Evolutionary conservation across 306 rosid genomes (phyloP), one percentile per base, ranked within the genome.

Genomic region (Senna siamea): DNA sequence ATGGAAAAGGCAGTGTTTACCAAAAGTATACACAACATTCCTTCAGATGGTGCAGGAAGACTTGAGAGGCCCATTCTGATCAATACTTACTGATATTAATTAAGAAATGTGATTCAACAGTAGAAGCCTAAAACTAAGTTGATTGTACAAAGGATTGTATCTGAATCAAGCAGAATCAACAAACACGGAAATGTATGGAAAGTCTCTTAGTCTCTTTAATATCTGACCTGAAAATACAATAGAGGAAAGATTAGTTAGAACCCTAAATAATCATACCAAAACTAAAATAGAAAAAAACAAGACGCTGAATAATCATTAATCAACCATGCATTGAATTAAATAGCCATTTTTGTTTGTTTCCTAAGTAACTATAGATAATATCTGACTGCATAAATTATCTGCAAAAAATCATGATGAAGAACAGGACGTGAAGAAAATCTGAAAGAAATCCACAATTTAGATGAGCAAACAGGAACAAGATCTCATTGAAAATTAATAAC

Each of bases 41-140:
- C 98, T 86, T 91, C 96, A 23, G 96, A 89, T 76, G 93, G 96
- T 78, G 98, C 85, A 76, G 98, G 97, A 9, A 94, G 96, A 89
- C 86, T 91, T 63, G 94, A 88, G 55, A 94, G 93, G 58, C 98
- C 98, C 98, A 94, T 94, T 78, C 70, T 78, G 67, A 53, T 59
- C 74, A 62, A 81, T 28, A 14, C 18, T 46, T 46, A 30, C 15
- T 23, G 26, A 66, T 63, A 44, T 23, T 26, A 7, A 37, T 37
- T 37, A 37, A 4, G 40, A 38, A 52, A 46, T 72, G 63, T 38
- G 34, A 43, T 28, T 10, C 47, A 56, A 55, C 43, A 51, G 7
- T 19, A 57, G 77, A 68, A 61, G 54, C 54, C 34, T 44, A 67
- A 82, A 74, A 63, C 50, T 68, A 22, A 32, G 70, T 28, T 3